These are phyloP conservation scores for Spizellomyces sp. DNA, from an alignment of 192 early-diverging fungal genomes.

Conservation along the genomic window DNA sequence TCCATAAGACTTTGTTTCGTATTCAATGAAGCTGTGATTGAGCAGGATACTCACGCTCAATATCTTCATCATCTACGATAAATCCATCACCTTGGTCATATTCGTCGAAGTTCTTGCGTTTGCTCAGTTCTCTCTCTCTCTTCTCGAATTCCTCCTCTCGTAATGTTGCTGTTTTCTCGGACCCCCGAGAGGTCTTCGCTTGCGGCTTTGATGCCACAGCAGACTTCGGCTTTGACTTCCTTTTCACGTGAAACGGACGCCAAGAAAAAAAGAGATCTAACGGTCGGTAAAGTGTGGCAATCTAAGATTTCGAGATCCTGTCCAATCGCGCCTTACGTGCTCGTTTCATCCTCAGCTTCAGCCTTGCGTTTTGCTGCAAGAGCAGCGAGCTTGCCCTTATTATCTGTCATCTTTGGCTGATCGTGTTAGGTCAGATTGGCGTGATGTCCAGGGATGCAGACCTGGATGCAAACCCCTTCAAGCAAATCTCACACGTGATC, in stretches of 20 bases:
- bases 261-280: neutral
- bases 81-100: slow-evolving; percentile 43
- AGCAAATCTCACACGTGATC: too few species aligned
- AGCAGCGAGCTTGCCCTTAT: slow-evolving; percentile 35
- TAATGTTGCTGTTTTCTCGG: slow-evolving; percentile 19
- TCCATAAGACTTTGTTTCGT: neutral
- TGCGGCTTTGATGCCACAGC: neutral
- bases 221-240: neutral
- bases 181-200: neutral
- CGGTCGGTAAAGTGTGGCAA: neutral
- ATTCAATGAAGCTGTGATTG: slow-evolving; percentile 3
- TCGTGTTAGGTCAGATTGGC: neutral
- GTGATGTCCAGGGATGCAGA: too few species aligned
- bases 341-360: slow-evolving; percentile 8
- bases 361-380: slow-evolving; percentile 39
- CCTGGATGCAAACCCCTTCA: too few species aligned
- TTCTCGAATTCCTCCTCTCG: slow-evolving; percentile 21
- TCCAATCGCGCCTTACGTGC: neutral
- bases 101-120: slow-evolving; percentile 35
- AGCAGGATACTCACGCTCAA: slow-evolving; percentile 33
- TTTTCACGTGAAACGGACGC: neutral
- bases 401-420: slow-evolving; percentile 20
- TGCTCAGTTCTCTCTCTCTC: slow-evolving; percentile 16
- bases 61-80: slow-evolving; percentile 32
- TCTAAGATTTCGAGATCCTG: neutral